Conservation (phyloP, 331 rosid genomes). For the Phaseolus coccineus region DNA sequence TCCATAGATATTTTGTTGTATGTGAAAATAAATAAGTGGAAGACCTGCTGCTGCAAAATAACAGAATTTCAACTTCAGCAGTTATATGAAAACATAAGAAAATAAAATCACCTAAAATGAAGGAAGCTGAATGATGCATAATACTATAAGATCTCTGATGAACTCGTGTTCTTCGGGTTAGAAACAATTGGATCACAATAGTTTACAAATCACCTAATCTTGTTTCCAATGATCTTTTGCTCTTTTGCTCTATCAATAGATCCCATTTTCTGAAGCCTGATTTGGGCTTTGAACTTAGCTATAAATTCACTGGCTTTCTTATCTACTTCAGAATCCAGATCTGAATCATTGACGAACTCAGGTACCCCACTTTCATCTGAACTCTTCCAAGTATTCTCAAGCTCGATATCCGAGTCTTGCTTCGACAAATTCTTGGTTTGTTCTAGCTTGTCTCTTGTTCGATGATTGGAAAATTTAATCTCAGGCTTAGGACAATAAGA, state of each 20-base stretch:
- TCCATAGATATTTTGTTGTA: slow-evolving; percentile 32
- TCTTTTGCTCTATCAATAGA: slow-evolving; percentile 77
- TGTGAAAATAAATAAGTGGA: slow-evolving; percentile 43
- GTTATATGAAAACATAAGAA: slow-evolving; percentile 33
- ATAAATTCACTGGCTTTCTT: slow-evolving; percentile 97
- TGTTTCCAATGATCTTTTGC: slow-evolving; percentile 46
- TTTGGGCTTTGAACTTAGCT: slow-evolving; percentile 91
- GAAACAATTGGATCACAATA: slow-evolving; percentile 32
- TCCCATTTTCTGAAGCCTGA: slow-evolving; percentile 85
- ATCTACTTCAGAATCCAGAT: slow-evolving; percentile 83
- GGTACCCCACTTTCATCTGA: slow-evolving; percentile 57
- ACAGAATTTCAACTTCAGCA: slow-evolving; percentile 42
- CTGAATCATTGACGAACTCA: slow-evolving; percentile 55
- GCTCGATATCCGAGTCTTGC: slow-evolving; percentile 51
- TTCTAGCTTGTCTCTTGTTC: slow-evolving; percentile 48
- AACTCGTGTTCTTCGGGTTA: slow-evolving; percentile 42
- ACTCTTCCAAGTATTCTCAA: slow-evolving; percentile 50
- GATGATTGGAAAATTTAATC: slow-evolving; percentile 41
- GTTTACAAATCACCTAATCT: slow-evolving; percentile 56
- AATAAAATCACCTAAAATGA: slow-evolving; percentile 15
- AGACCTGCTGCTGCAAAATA: slow-evolving; percentile 41
- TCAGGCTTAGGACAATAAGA: slow-evolving; percentile 44
- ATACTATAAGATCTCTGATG: slow-evolving; percentile 25
- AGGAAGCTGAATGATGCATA: slow-evolving; percentile 43
- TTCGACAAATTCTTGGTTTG: slow-evolving; percentile 46